These are phyloP conservation scores for Colletotrichum costaricense DNA, from an alignment of 2,329 filamentous ascomycete genomes.

Conservation along the genomic window DNA sequence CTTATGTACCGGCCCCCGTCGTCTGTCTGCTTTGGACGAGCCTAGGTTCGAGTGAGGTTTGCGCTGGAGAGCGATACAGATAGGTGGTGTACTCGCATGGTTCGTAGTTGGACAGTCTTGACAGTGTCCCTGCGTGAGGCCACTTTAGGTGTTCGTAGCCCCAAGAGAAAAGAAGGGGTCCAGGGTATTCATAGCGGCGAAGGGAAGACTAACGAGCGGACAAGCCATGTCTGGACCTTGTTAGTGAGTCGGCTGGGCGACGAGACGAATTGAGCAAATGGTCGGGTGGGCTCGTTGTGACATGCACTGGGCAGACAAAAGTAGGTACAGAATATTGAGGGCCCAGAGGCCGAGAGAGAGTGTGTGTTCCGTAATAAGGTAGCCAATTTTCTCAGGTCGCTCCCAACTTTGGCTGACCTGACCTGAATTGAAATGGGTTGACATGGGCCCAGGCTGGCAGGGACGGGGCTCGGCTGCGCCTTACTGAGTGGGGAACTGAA, in stretches of 20 bases:
- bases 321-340: not conserved
- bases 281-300: not conserved
- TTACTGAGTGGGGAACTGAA: slow-evolving; percentile 26
- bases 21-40: not conserved
- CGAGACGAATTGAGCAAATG: not conserved
- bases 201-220: not conserved
- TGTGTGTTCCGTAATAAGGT: not conserved
- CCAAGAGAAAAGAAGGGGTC: not conserved
- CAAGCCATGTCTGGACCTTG: not conserved
- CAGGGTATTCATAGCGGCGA: not conserved
- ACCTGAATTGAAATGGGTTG: slow-evolving; percentile 22
- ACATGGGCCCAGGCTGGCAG: slow-evolving; percentile 14
- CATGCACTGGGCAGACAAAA: not conserved
- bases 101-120: not conserved
- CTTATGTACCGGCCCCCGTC: not conserved
- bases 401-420: slow-evolving; percentile 5
- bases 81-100: not conserved
- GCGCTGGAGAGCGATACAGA: not conserved
- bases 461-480: slow-evolving; percentile 28
- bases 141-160: not conserved
- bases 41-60: not conserved
- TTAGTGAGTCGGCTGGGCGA: not conserved
- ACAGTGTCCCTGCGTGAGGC: not conserved
- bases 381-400: not conserved
- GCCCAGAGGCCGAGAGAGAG: not conserved